A percentile compares a stretch with the other conserved stretches of the same genome.
Conservation (phyloP, 2,329 filamentous ascomycete genomes). For the Xylariaceae sp. region DNA sequence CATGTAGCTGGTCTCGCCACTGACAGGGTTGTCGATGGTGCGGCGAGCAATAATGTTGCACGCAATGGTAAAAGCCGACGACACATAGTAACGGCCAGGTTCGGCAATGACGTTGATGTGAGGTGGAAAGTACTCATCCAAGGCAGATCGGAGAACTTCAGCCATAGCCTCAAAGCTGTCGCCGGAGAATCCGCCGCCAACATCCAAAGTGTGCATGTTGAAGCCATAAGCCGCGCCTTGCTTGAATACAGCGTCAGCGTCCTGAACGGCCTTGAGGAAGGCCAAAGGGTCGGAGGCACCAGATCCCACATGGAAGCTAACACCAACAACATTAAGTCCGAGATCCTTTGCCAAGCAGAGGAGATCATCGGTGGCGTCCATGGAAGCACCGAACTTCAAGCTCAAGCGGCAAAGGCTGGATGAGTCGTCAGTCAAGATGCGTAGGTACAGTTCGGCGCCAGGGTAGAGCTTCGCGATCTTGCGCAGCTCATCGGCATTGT, state of each 20-base stretch:
- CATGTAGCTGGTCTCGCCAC: conserved; percentile 78
- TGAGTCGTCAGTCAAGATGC: conserved; percentile 94
- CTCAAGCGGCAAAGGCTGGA: conserved; percentile 91
- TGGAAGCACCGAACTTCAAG: conserved; percentile 92
- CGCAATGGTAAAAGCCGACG: conserved; percentile 87
- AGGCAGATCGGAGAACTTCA: conserved; percentile 68
- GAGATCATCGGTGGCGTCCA: conserved; percentile 75
- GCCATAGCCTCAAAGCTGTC: conserved; percentile 94
- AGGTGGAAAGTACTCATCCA: conserved; percentile 85
- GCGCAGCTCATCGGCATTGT: conserved; percentile 96
- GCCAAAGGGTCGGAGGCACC: conserved; percentile 90
- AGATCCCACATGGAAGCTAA: conserved; percentile 97
- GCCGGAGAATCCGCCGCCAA: conserved; percentile 87
- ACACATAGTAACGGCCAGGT: conserved; percentile 94
- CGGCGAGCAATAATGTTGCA: conserved; percentile 95
- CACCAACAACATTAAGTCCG: conserved; percentile 85
- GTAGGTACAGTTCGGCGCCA: conserved; percentile 83
- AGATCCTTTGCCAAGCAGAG: conserved; percentile 76
- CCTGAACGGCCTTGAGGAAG: conserved; percentile 85
- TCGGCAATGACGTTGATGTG: conserved; percentile 85
- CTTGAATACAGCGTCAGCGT: conserved; percentile 85
- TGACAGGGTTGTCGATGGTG: conserved; percentile 69
- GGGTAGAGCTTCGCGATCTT: conserved; percentile 94
- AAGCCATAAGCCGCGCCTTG: conserved; percentile 74
- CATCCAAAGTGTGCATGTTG: conserved; percentile 80